phyloP scores from a whole-genome alignment of 2,329 filamentous ascomycete genomes.

The Beauveria brongniartii region DNA sequence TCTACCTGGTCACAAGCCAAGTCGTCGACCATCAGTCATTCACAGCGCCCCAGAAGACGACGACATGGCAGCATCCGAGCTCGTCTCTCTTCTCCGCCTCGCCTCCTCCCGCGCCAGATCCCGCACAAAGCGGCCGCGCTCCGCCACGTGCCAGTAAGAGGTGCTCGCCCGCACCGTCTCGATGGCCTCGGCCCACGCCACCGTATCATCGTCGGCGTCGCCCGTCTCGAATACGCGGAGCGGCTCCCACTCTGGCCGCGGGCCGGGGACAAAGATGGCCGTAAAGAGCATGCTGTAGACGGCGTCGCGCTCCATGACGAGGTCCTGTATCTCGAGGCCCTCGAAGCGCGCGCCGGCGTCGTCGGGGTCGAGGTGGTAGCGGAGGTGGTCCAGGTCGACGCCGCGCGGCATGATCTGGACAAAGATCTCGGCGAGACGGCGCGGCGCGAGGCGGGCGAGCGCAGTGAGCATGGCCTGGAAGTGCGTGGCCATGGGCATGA shows the following conservation, averaged over 20 bases:
- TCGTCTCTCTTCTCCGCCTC: not conserved
- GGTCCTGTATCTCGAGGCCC: slow-evolving; percentile 32
- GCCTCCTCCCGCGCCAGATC: slow-evolving; percentile 11
- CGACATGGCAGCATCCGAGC: no score
- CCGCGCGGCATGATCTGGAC: slow-evolving; percentile 40
- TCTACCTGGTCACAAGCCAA: not conserved
- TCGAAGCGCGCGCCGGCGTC: not conserved
- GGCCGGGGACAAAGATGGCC: slow-evolving; percentile 24
- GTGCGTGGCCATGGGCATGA: slow-evolving; percentile 60
- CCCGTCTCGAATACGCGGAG: slow-evolving; percentile 42
- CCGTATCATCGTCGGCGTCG: slow-evolving; percentile 32
- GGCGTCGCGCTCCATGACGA: slow-evolving; percentile 48
- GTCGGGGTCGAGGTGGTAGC: not conserved
- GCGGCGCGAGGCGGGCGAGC: not conserved
- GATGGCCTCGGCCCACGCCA: slow-evolving; percentile 38
- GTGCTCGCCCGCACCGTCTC: slow-evolving; percentile 30
- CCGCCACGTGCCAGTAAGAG: slow-evolving; percentile 34
- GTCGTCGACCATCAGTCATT: no score
- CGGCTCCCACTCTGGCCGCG: slow-evolving; percentile 27
- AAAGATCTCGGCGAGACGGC: slow-evolving; percentile 39
- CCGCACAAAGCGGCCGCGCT: slow-evolving; percentile 37
- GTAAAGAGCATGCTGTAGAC: slow-evolving; percentile 39
- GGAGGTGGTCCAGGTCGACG: slow-evolving; percentile 28
- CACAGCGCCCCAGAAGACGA: no score
- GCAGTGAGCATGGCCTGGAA: slow-evolving; percentile 23